Percentiles rank a stretch among this genome's conserved stretches.
phyloP scores from a whole-genome alignment of 2,329 filamentous ascomycete species.

The Aspergillus sp. region DNA sequence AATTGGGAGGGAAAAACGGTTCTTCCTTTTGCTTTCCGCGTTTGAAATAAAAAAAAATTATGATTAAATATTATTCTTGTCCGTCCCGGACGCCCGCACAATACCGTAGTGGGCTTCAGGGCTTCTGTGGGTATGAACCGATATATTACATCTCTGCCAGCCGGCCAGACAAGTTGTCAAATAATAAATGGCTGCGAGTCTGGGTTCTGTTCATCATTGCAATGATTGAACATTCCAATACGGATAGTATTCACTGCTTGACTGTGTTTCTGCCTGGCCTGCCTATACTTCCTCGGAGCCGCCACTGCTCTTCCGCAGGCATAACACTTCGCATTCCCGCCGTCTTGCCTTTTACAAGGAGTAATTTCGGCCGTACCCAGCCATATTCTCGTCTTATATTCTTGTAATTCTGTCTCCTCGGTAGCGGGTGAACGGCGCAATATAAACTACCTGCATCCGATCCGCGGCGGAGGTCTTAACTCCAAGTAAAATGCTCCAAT shows the following conservation, averaged over 20 bases:
- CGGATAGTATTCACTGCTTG: neutral
- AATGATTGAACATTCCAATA: neutral
- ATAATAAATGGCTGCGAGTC: neutral
- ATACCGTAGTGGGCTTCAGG: conserved; percentile 21
- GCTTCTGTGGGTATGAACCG: conserved; percentile 28
- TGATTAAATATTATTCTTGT: conserved; percentile 2
- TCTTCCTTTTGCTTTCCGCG: conserved; percentile 12
- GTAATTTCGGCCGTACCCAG: neutral
- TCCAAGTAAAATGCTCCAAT: neutral
- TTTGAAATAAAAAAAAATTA: conserved; percentile 8
- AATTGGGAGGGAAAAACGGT: conserved; percentile 14
- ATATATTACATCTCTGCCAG: conserved; percentile 9
- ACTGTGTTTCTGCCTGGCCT: neutral
- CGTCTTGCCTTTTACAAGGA: neutral
- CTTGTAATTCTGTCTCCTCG: neutral
- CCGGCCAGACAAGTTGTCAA: neutral
- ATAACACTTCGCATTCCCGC: neutral
- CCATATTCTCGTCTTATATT: neutral
- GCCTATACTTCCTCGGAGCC: neutral
- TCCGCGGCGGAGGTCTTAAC: neutral
- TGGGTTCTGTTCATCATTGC: neutral
- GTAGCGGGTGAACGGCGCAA: neutral
- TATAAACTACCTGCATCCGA: neutral
- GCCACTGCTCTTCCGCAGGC: neutral
- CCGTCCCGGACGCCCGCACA: conserved; percentile 23